Evolutionary conservation across 23 red algal genomes (phyloP).

Genomic region (Gracilaria vermiculophylla): DNA sequence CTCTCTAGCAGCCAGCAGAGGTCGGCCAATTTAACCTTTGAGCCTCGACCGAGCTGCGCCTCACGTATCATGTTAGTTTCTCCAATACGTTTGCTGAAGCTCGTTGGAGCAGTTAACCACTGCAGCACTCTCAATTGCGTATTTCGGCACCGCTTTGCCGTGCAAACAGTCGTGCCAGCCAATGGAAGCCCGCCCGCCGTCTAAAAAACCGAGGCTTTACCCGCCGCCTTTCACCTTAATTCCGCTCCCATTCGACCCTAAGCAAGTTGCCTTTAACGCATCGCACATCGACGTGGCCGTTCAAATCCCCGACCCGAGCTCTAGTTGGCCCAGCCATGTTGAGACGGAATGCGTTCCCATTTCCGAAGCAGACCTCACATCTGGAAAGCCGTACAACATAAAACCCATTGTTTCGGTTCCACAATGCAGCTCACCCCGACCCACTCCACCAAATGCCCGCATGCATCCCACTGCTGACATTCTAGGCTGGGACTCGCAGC

Average conservation of each 20-base stretch:
- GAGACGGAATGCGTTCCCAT: constrained; percentile 38
- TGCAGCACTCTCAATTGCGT: too few relatives aligned
- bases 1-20: too few relatives aligned
- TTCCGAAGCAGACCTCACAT: constrained; percentile 31
- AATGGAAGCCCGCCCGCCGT: neutral
- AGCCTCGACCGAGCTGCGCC: too few relatives aligned
- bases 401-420: constrained; percentile 62
- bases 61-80: too few relatives aligned
- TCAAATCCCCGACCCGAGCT: constrained; percentile 1
- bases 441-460: constrained; percentile 46
- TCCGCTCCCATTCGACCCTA: neutral
- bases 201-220: neutral
- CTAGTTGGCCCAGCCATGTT: constrained; percentile 22
- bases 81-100: too few relatives aligned
- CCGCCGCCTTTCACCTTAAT: neutral
- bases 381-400: constrained; percentile 66
- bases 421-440: constrained; percentile 43
- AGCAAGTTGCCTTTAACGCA: neutral
- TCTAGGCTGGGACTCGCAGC: constrained; percentile 94
- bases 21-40: too few relatives aligned
- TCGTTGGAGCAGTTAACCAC: too few relatives aligned
- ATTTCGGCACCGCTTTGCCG: too few relatives aligned
- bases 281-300: neutral
- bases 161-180: neutral
- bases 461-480: constrained; percentile 85